These are phyloP conservation scores for Alternaria gansuensis DNA, from an alignment of 2,329 filamentous ascomycete genomes.

Conservation along the genomic window DNA sequence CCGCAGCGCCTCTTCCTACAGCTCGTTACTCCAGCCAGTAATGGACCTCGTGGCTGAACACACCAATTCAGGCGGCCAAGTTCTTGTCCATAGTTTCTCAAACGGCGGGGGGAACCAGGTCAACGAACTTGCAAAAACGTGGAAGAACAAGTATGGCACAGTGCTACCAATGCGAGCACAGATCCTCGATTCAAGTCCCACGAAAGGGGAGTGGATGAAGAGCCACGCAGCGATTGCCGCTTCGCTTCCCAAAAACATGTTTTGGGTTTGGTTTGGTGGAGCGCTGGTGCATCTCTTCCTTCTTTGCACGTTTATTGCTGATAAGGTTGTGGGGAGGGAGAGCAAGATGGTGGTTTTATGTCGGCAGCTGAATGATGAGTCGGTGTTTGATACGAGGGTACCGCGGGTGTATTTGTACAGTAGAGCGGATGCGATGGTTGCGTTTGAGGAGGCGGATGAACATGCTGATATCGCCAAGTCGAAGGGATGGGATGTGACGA, in stretches of 20 bases:
- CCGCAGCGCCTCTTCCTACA: slow-evolving; percentile 29
- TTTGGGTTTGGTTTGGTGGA: slow-evolving; percentile 42
- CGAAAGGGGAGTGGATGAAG: slow-evolving; percentile 44
- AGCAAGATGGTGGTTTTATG: slow-evolving; percentile 42
- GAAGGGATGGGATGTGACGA: slow-evolving; percentile 61
- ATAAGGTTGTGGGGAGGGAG: slow-evolving; percentile 30
- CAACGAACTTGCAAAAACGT: slow-evolving; percentile 46
- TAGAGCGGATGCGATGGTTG: slow-evolving; percentile 65
- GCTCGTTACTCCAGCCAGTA: slow-evolving; percentile 35
- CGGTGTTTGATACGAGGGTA: slow-evolving; percentile 44
- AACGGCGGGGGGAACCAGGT: slow-evolving; percentile 51
- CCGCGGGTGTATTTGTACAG: slow-evolving; percentile 68
- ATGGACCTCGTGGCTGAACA: slow-evolving; percentile 40
- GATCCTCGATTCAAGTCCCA: slow-evolving; percentile 49
- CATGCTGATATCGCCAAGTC: slow-evolving; percentile 61
- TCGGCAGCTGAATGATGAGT: slow-evolving; percentile 43
- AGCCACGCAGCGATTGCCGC: slow-evolving; percentile 44
- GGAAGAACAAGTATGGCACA: slow-evolving; percentile 31
- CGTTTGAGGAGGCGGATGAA: slow-evolving; percentile 64
- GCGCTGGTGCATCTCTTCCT: slow-evolving; percentile 42
- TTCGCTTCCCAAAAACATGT: slow-evolving; percentile 36
- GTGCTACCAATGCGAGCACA: slow-evolving; percentile 43
- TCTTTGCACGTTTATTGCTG: slow-evolving; percentile 30
- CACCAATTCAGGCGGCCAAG: slow-evolving; percentile 30
- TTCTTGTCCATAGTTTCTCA: slow-evolving; percentile 50